Conservation (phyloP, 2,329 filamentous ascomycete genomes). For the Trichoderma koningiopsis region DNA sequence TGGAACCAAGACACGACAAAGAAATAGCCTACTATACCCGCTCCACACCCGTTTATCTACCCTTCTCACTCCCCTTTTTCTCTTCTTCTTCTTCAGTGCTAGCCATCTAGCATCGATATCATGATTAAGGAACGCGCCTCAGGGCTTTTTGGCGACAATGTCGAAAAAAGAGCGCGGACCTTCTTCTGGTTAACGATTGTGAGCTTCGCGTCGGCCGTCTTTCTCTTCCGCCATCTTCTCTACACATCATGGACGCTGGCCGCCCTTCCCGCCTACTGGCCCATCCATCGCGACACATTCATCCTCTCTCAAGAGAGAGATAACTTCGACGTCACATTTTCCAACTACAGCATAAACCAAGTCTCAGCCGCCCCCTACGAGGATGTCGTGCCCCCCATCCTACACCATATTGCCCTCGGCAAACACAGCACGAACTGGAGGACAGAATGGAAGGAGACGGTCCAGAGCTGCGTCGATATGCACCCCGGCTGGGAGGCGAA, state of each 20-base stretch:
- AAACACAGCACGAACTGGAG: conserved; percentile 30
- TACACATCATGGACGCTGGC: conserved; percentile 37
- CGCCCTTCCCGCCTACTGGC: conserved; percentile 35
- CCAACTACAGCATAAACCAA: conserved; percentile 37
- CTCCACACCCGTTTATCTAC: background rate
- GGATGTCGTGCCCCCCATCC: conserved; percentile 39
- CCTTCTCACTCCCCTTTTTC: background rate
- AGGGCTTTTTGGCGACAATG: background rate
- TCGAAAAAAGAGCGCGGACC: background rate
- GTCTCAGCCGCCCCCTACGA: conserved; percentile 34
- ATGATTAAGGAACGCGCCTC: conserved; percentile 5
- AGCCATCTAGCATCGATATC: conserved; percentile 1
- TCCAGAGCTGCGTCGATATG: conserved; percentile 39
- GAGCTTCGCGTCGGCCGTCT: conserved; percentile 24
- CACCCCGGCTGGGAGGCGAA: conserved; percentile 40
- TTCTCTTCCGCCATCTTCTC: conserved; percentile 29
- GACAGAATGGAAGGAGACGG: conserved; percentile 35
- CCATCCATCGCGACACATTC: conserved; percentile 32
- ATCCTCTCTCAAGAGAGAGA: conserved; percentile 35
- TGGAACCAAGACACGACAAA: background rate
- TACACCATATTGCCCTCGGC: conserved; percentile 40
- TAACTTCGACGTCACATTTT: conserved; percentile 40
- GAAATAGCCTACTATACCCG: background rate
- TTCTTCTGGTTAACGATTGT: conserved; percentile 24
- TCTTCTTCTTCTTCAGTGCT: background rate